Base-by-base conservation (phyloP, 768 basidiomycete species). In the Mycena metata region DNA sequence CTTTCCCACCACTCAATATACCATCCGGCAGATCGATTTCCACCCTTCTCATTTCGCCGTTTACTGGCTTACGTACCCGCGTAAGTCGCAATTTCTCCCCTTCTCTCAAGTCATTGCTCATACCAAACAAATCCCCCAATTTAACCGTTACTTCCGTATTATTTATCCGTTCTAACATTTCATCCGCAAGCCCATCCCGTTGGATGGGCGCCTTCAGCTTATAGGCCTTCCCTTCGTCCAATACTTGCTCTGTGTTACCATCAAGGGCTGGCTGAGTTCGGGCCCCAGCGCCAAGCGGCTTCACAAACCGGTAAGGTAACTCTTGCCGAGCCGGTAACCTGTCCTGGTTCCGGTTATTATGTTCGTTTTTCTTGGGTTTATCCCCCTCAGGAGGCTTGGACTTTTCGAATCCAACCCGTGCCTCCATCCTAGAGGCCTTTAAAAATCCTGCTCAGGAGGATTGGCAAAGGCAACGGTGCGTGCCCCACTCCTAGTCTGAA, bases 391-490 rank as follows among this genome's bases (percentile, higher is more conserved):
- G 56, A 58, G 56, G 56, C 56, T 19, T 58, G 3, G 41, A 58
- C 1, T 4, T 16, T 10, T 5, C 16, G n/a, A 6, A 26, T 10
- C 19, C 19, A 5, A 42, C 17, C 56, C 42, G 23, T 17, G 42
- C 56, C 56, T 58, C 56, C 17, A n/a, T 58, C 56, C 56, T 45
- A 3, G 56, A 13, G 56, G 56, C 26, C 24, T 45, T 33, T n/a
- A 58, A 58, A 58, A 58, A 58, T 58, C 56, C 56, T 58, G 56
- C 17, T 58, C 56, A 2, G 56, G 56, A 2, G 56, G 41, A 16
- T 58, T 30, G 30, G 30, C 30, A 6, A 30, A 30, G 3, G 30
- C 6, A 30, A 30, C 17, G 6, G 39, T 30, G 9, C 26, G 56
- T 16, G 26, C 11, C 21, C 11, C 11, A n/a, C 56, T 58, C 13